Conservation (phyloP, 805 yeast species). For the Candida awuae region DNA sequence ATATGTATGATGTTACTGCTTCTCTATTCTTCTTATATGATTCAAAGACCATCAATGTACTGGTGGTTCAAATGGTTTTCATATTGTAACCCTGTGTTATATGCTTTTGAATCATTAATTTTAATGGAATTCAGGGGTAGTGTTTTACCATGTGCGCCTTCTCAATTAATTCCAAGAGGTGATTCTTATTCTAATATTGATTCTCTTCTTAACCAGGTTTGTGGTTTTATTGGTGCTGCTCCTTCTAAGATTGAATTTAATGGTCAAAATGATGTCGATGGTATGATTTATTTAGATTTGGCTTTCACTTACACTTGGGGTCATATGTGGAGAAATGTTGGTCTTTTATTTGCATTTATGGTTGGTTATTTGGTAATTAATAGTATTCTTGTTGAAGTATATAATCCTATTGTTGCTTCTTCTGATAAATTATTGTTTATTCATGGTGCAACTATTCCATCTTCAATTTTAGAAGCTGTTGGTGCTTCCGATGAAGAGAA, state of each 20-base stretch:
- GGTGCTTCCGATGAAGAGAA: constrained; percentile 11
- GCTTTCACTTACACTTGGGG: constrained; percentile 43
- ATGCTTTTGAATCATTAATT: constrained; percentile 47
- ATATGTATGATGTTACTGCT: not conserved
- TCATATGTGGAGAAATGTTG: constrained; percentile 78
- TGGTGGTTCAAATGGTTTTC: not conserved
- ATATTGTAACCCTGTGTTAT: constrained; percentile 31
- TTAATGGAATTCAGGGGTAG: constrained; percentile 53
- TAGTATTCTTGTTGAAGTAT: constrained; percentile 24
- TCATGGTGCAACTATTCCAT: constrained; percentile 22
- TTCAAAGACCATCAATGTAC: not conserved
- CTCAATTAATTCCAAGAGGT: constrained; percentile 36
- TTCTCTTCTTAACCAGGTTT: constrained; percentile 34
- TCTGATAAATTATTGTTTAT: constrained; percentile 28
- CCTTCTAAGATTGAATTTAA: constrained; percentile 15
- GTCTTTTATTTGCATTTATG: constrained; percentile 37
- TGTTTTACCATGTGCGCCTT: constrained; percentile 40
- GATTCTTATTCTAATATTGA: constrained; percentile 36
- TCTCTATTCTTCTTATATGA: not conserved
- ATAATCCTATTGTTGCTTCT: constrained; percentile 23
- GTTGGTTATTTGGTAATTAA: constrained; percentile 31
- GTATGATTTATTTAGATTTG: constrained; percentile 38
- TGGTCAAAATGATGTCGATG: constrained; percentile 35
- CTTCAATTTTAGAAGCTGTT: constrained; percentile 23
- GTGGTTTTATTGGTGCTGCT: constrained; percentile 45